A percentile compares a stretch with the other conserved stretches of the same genome.
Evolutionary conservation across 106 monocot species (phyloP).

Genomic region (Apostasia ramifera): DNA sequence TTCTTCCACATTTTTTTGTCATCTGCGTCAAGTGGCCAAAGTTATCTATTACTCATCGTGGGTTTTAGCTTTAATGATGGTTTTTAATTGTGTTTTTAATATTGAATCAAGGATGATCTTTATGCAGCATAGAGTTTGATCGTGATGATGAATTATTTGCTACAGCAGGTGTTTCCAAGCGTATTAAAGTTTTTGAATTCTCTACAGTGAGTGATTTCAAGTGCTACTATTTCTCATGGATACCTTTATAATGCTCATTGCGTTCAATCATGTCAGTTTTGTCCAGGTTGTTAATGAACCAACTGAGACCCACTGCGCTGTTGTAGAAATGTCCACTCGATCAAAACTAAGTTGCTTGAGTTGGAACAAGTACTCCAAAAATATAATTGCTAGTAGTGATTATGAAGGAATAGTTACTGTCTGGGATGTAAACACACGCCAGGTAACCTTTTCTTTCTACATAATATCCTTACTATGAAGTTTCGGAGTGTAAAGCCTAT

Average conservation of each 20-base stretch:
- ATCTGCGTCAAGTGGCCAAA: too few species aligned
- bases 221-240: not conserved
- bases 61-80: too few species aligned
- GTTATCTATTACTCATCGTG: too few species aligned
- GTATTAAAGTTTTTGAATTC: conserved; percentile 98
- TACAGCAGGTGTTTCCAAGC: conserved; percentile 95
- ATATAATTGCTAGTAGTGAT: conserved; percentile 93
- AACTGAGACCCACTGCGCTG: conserved; percentile 81
- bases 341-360: conserved; percentile 98
- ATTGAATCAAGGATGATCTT: not conserved
- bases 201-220: conserved; percentile 43
- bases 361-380: conserved; percentile 96
- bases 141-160: conserved; percentile 98
- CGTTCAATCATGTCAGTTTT: conserved; percentile 4
- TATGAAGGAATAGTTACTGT: conserved; percentile 98
- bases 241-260: not conserved
- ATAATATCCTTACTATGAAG: not conserved
- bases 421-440: conserved; percentile 94
- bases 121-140: conserved; percentile 93
- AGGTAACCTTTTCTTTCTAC: conserved; percentile 35
- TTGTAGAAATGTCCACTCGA: conserved; percentile 92
- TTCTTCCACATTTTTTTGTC: too few species aligned
- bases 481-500: not conserved
- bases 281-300: conserved; percentile 90
- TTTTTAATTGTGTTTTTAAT: not conserved